A percentile compares a stretch with the other conserved stretches of the same genome.
Conservation (phyloP, 768 basidiomycete species). For the Agaricus sinodeliciosus region DNA sequence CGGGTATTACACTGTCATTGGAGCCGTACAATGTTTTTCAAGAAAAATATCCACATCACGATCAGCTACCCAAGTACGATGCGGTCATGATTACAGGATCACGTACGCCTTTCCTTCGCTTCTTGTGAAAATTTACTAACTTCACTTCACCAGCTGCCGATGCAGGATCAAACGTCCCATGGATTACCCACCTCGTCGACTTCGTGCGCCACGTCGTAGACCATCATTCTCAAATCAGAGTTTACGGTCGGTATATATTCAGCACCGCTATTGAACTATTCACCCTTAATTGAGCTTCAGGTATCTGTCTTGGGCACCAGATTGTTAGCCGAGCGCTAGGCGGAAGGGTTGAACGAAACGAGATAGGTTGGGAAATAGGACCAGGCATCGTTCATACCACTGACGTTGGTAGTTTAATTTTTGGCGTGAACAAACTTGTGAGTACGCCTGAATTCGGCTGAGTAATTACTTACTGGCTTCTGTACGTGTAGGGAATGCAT, state of each 20-base stretch:
- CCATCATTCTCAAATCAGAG: slow-evolving; percentile 51
- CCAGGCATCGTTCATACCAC: slow-evolving; percentile 62
- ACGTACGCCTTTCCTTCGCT: slow-evolving; percentile 32
- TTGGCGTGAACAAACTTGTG: slow-evolving; percentile 37
- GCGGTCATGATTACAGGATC: slow-evolving; percentile 80
- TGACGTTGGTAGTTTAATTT: slow-evolving; percentile 58
- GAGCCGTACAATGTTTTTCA: slow-evolving; percentile 55
- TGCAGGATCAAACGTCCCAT: slow-evolving; percentile 70
- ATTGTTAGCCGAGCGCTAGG: slow-evolving; percentile 67
- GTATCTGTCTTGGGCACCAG: slow-evolving; percentile 92
- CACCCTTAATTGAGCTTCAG: slow-evolving; percentile 23
- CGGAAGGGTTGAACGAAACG: slow-evolving; percentile 57
- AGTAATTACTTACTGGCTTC: not conserved
- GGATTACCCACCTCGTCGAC: slow-evolving; percentile 64
- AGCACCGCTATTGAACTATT: not conserved
- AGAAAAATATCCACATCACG: slow-evolving; percentile 51
- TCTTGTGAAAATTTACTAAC: not conserved
- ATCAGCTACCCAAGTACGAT: slow-evolving; percentile 47
- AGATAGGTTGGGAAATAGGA: slow-evolving; percentile 79
- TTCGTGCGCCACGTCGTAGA: slow-evolving; percentile 47
- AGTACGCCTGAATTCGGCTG: not conserved
- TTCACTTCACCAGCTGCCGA: slow-evolving; percentile 45
- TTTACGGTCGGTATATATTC: slow-evolving; percentile 51
- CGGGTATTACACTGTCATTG: slow-evolving; percentile 41
- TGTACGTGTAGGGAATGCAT: slow-evolving; percentile 52